A percentile compares a stretch with the other conserved stretches of the same genome.
Evolutionary conservation across 352 stramenopile species (phyloP).

Genomic region (Globisporangium irregulare): DNA sequence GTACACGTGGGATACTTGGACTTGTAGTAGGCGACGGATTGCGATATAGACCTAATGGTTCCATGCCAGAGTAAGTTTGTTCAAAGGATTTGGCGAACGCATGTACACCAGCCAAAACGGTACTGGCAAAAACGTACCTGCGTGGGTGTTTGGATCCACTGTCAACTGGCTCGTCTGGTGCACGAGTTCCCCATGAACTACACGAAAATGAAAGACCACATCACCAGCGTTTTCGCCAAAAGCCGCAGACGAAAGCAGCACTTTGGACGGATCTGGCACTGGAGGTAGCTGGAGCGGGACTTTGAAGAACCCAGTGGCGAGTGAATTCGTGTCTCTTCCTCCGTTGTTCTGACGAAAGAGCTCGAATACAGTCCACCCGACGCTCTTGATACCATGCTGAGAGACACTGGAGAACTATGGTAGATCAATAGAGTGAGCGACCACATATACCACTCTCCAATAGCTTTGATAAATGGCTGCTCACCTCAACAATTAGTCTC

Average conservation of each 20-base stretch:
- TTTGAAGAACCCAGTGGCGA: constrained; percentile 33
- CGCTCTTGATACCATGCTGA: constrained; percentile 20
- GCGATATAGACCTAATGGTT: constrained; percentile 8
- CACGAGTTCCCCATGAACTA: constrained; percentile 27
- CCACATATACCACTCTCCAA: neutral
- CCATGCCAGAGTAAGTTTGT: neutral
- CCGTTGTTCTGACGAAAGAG: constrained; percentile 24
- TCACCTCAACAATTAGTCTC: constrained; percentile 41
- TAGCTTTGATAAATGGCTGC: neutral
- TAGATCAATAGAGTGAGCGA: neutral
- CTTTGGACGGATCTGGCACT: constrained; percentile 41
- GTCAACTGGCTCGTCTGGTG: constrained; percentile 27
- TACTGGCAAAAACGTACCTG: constrained; percentile 18
- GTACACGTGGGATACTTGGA: no score
- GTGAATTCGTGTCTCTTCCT: constrained; percentile 9
- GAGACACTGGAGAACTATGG: constrained; percentile 25
- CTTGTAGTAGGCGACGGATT: neutral
- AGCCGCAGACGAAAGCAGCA: constrained; percentile 16
- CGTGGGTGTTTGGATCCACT: constrained; percentile 34
- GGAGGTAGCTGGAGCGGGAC: constrained; percentile 37
- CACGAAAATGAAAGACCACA: constrained; percentile 32
- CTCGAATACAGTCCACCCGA: constrained; percentile 43
- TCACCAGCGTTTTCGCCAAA: constrained; percentile 14
- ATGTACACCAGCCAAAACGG: neutral
- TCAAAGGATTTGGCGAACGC: neutral